phyloP scores from a whole-genome alignment of 208 protist species.

The Phytomonas sp. region DNA sequence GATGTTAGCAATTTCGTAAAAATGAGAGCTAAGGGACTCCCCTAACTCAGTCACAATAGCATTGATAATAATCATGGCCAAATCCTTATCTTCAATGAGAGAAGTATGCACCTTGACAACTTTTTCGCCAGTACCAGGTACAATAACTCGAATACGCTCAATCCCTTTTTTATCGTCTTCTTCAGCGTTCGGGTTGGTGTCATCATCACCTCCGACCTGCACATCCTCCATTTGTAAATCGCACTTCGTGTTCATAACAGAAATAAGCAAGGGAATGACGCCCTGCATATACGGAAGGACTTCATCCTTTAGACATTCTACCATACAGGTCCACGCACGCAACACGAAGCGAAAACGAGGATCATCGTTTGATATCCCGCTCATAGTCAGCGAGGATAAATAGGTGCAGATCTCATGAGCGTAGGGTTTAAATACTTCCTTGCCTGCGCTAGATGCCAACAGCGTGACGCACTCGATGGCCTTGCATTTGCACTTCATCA shows the following conservation, averaged over 20 bases:
- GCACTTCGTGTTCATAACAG: slow-evolving; percentile 66
- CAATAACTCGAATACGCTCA: slow-evolving; percentile 47
- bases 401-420: slow-evolving; percentile 65
- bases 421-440: slow-evolving; percentile 62
- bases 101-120: slow-evolving; percentile 67
- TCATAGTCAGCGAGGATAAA: slow-evolving; percentile 30
- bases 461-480: slow-evolving; percentile 82
- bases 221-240: slow-evolving; percentile 54
- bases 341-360: slow-evolving; percentile 64
- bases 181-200: slow-evolving; percentile 9
- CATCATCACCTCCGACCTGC: slow-evolving; percentile 47
- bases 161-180: slow-evolving; percentile 36
- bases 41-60: slow-evolving; percentile 62
- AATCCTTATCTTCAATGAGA: slow-evolving; percentile 86
- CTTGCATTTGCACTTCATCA: slow-evolving; percentile 69
- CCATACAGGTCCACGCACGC: slow-evolving; percentile 87
- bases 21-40: slow-evolving; percentile 37
- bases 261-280: slow-evolving; percentile 68
- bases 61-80: slow-evolving; percentile 63
- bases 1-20: slow-evolving; percentile 52
- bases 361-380: slow-evolving; percentile 52
- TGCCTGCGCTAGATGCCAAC: slow-evolving; percentile 70
- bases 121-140: slow-evolving; percentile 67
- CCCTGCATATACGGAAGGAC: slow-evolving; percentile 61
- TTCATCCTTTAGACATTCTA: slow-evolving; percentile 70